These are phyloP conservation scores for Aspergillus arachidicola DNA, from an alignment of 2,329 filamentous ascomycete genomes.

Conservation along the genomic window DNA sequence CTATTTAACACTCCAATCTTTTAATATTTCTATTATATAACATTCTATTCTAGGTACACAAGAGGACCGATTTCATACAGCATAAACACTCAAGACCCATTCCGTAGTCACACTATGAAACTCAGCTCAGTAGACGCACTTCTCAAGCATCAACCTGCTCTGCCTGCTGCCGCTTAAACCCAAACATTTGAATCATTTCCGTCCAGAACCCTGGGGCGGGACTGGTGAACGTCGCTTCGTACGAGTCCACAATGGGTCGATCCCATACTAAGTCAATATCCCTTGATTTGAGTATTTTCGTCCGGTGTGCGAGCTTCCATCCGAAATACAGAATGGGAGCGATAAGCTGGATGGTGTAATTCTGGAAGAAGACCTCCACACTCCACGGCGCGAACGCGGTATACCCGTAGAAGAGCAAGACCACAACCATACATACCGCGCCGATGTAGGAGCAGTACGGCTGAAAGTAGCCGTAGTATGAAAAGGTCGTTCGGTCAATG, in stretches of 20 bases:
- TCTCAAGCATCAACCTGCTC: neutral
- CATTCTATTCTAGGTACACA: too few species aligned
- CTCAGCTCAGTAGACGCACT: neutral
- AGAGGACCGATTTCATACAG: too few species aligned
- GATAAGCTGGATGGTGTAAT: conserved; percentile 66
- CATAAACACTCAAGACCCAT: too few species aligned
- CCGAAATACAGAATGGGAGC: conserved; percentile 66
- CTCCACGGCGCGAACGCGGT: conserved; percentile 69
- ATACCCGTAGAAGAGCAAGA: conserved; percentile 72
- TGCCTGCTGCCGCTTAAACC: neutral
- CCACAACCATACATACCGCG: conserved; percentile 62
- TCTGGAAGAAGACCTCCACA: conserved; percentile 67
- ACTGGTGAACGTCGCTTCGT: neutral
- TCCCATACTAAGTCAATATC: conserved; percentile 57
- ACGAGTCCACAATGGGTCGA: neutral
- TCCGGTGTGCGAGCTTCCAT: conserved; percentile 69
- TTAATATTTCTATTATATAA: too few species aligned
- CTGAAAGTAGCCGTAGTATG: conserved; percentile 68
- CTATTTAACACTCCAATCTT: too few species aligned
- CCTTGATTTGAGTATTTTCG: conserved; percentile 54
- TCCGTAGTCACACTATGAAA: neutral
- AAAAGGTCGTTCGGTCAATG: conserved; percentile 64
- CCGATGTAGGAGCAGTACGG: conserved; percentile 71
- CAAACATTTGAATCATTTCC: neutral
- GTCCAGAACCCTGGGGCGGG: neutral